These are phyloP conservation scores for Trifolium repens DNA, from an alignment of 306 rosid genomes.

Conservation along the genomic window DNA sequence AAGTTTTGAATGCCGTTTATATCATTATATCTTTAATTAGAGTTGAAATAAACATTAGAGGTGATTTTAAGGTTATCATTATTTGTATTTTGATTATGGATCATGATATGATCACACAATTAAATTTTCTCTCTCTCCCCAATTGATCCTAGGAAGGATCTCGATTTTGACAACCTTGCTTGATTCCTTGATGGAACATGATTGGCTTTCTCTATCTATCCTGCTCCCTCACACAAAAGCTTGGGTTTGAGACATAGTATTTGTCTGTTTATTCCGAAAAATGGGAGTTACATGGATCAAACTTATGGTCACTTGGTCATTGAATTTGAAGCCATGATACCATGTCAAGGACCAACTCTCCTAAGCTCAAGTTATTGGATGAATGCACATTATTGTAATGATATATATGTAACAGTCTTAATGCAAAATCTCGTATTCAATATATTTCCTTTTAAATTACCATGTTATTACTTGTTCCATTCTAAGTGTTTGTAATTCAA, in stretches of 20 bases:
- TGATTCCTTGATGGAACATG: slow-evolving; percentile 34
- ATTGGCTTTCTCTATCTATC: slow-evolving; percentile 25
- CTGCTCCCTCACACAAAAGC: slow-evolving; percentile 28
- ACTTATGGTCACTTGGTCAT: slow-evolving; percentile 28
- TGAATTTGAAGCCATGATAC: slow-evolving; percentile 31
- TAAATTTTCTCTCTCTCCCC: slow-evolving; percentile 26
- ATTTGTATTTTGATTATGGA: not conserved
- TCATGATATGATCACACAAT: slow-evolving; percentile 16
- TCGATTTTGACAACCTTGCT: slow-evolving; percentile 21
- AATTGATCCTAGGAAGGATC: slow-evolving; percentile 34
- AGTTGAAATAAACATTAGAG: not conserved
- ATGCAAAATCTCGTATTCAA: slow-evolving; percentile 19
- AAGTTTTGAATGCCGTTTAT: not conserved
- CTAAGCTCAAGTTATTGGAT: not conserved
- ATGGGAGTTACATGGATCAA: slow-evolving; percentile 9
- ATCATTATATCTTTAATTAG: not conserved
- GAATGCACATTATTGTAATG: slow-evolving; percentile 22
- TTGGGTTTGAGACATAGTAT: slow-evolving; percentile 18
- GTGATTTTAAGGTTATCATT: not conserved
- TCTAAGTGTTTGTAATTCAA: slow-evolving; percentile 17
- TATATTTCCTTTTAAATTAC: slow-evolving; percentile 8
- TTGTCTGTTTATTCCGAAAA: slow-evolving; percentile 21
- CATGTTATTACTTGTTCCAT: slow-evolving; percentile 10
- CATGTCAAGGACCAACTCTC: slow-evolving; percentile 25
- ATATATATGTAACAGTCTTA: slow-evolving; percentile 29